These are phyloP conservation scores for Neurospora africana DNA, from an alignment of 495 filamentous ascomycete species.

Conservation along the genomic window DNA sequence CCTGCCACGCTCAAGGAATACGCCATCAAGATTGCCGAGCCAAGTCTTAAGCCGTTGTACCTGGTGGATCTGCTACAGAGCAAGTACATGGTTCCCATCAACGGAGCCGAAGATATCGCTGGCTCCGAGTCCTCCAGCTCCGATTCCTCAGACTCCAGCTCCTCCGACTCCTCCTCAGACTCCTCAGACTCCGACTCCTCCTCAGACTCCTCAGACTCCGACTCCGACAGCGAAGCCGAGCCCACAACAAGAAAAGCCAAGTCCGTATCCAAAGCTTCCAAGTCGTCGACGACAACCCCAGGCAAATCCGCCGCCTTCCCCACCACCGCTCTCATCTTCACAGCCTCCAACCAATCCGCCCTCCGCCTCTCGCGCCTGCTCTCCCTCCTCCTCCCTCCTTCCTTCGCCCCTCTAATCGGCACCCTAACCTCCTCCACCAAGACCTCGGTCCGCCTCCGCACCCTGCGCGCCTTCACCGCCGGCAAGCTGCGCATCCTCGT, in stretches of 20 bases:
- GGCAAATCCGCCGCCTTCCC: not conserved
- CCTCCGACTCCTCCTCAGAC: conserved; percentile 20
- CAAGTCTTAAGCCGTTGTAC: conserved; percentile 74
- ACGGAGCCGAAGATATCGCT: not conserved
- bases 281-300: not conserved
- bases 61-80: conserved; percentile 52
- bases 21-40: conserved; percentile 63
- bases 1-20: conserved; percentile 62
- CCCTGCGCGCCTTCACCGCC: conserved; percentile 50
- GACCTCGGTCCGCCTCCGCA: conserved; percentile 47
- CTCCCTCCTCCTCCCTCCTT: conserved; percentile 55
- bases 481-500: conserved; percentile 64
- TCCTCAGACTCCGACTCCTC: conserved; percentile 10
- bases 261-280: not conserved
- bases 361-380: conserved; percentile 71
- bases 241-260: not conserved
- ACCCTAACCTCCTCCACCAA: conserved; percentile 67
- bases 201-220: conserved; percentile 6
- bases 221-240: not conserved
- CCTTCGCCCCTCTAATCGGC: conserved; percentile 43
- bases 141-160: too few species aligned
- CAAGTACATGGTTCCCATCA: conserved; percentile 17
- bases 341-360: conserved; percentile 75
- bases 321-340: conserved; percentile 68
- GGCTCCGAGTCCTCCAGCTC: conserved; percentile 17